phyloP scores from a whole-genome alignment of 129 eudicot species.

The Escallonia rubra region DNA sequence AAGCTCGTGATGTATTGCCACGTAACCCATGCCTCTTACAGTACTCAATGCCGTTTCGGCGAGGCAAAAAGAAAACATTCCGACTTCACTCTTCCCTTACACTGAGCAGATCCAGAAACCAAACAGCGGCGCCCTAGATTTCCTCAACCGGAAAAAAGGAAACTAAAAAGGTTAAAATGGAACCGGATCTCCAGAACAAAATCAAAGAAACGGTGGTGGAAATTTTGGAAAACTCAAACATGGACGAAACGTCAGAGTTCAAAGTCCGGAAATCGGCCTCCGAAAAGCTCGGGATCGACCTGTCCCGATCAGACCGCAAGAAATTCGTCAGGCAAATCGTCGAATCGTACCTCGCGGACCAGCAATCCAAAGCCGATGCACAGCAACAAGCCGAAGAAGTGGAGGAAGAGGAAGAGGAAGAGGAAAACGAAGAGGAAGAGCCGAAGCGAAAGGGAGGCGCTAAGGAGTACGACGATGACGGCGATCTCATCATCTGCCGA shows the following conservation, averaged over 20 bases:
- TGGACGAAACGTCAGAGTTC: constrained; percentile 71
- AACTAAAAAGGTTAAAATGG: constrained; percentile 31
- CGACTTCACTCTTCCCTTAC: too few species aligned
- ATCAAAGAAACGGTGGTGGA: constrained; percentile 71
- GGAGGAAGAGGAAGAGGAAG: constrained; percentile 26
- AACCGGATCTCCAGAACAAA: constrained; percentile 27
- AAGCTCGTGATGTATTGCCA: too few species aligned
- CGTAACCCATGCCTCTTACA: too few species aligned
- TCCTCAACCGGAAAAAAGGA: background rate
- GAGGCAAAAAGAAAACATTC: too few species aligned
- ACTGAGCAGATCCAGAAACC: too few species aligned
- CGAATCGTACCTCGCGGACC: constrained; percentile 53
- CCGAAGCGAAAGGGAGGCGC: constrained; percentile 24
- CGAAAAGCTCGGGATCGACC: constrained; percentile 60
- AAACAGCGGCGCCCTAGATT: too few species aligned
- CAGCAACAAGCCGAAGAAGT: constrained; percentile 13
- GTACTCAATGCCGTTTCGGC: too few species aligned
- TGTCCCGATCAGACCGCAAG: constrained; percentile 58
- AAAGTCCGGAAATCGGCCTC: constrained; percentile 71
- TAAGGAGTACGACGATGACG: constrained; percentile 81
- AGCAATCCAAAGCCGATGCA: constrained; percentile 30
- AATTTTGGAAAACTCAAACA: constrained; percentile 50
- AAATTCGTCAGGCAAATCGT: constrained; percentile 63
- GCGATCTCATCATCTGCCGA: constrained; percentile 80
- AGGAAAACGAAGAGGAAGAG: constrained; percentile 30